phyloP scores from a whole-genome alignment of 179 eudicot genomes.

The Gypsophila paniculata region DNA sequence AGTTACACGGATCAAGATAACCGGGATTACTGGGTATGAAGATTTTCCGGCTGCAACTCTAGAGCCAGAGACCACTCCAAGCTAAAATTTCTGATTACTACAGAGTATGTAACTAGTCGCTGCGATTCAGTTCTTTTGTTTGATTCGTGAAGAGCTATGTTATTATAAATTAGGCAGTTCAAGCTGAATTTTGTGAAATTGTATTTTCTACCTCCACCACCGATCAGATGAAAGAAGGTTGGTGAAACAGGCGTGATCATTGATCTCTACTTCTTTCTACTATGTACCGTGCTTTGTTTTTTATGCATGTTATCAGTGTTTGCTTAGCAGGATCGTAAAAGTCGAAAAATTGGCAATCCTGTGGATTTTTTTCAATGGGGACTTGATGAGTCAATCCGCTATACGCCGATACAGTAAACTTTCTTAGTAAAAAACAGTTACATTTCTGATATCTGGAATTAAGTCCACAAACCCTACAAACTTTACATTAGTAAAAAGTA shows the following conservation, averaged over 20 bases:
- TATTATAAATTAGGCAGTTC: slow-evolving; percentile 20
- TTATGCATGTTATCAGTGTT: too few species aligned
- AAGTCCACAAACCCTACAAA: slow-evolving; percentile 7
- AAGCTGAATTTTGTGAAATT: too few species aligned
- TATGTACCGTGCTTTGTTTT: not conserved
- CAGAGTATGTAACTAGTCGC: not conserved
- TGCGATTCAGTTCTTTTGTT: not conserved
- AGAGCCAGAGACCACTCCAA: slow-evolving; percentile 16
- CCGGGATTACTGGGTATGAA: slow-evolving; percentile 69
- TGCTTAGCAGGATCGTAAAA: too few species aligned
- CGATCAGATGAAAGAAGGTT: too few species aligned
- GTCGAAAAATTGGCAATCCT: too few species aligned
- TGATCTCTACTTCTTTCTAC: not conserved
- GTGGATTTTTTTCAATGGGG: too few species aligned
- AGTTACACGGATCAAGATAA: slow-evolving; percentile 60
- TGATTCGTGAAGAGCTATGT: slow-evolving; percentile 19
- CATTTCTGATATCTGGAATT: not conserved
- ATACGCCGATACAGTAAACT: too few species aligned
- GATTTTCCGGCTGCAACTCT: slow-evolving; percentile 56
- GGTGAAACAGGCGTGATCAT: too few species aligned
- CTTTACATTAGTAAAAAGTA: not conserved
- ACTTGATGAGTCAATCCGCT: too few species aligned
- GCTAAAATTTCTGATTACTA: not conserved
- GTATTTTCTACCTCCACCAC: not conserved
- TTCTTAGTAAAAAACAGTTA: not conserved